phyloP scores from a whole-genome alignment of 208 protist genomes.

The Trypanosoma congolense region DNA sequence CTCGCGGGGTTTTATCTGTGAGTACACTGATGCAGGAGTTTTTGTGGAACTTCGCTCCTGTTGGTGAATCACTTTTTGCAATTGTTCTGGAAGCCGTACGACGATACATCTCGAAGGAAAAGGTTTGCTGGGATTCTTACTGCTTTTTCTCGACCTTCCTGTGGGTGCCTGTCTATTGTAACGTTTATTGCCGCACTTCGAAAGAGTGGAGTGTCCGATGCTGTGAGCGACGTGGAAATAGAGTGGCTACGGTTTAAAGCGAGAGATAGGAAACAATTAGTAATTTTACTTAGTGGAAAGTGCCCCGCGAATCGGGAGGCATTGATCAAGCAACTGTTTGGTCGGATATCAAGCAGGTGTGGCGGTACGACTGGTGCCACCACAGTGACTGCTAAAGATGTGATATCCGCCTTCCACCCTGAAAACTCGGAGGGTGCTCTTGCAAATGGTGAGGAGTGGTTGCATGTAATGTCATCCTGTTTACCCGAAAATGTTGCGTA shows the following conservation, averaged over 20 bases:
- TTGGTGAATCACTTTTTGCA: slow-evolving; percentile 36
- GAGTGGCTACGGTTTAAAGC: slow-evolving; percentile 75
- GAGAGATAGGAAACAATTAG: slow-evolving; percentile 42
- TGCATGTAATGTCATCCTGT: slow-evolving; percentile 31
- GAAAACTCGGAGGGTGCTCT: slow-evolving; percentile 36
- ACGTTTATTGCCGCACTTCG: slow-evolving; percentile 46
- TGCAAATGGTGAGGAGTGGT: slow-evolving; percentile 34
- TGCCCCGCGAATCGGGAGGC: slow-evolving; percentile 50
- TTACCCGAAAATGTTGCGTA: slow-evolving; percentile 34
- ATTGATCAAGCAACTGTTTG: slow-evolving; percentile 60
- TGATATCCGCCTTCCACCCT: slow-evolving; percentile 38
- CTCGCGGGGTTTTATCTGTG: slow-evolving; percentile 29
- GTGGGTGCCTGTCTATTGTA: slow-evolving; percentile 39
- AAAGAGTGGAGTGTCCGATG: slow-evolving; percentile 21
- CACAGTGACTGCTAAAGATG: slow-evolving; percentile 11
- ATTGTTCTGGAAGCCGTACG: slow-evolving; percentile 30
- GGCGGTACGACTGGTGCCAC: neutral
- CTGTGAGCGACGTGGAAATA: slow-evolving; percentile 50
- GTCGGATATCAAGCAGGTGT: slow-evolving; percentile 26
- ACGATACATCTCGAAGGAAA: slow-evolving; percentile 30
- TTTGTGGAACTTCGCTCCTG: slow-evolving; percentile 53
- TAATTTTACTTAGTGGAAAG: slow-evolving; percentile 42
- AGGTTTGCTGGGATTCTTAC: slow-evolving; percentile 40
- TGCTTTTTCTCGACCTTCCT: slow-evolving; percentile 38
- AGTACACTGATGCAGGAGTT: slow-evolving; percentile 35